Base-by-base conservation (phyloP, 1,139 yeast genomes). In the Saccharomycopsis hybrid region DNA sequence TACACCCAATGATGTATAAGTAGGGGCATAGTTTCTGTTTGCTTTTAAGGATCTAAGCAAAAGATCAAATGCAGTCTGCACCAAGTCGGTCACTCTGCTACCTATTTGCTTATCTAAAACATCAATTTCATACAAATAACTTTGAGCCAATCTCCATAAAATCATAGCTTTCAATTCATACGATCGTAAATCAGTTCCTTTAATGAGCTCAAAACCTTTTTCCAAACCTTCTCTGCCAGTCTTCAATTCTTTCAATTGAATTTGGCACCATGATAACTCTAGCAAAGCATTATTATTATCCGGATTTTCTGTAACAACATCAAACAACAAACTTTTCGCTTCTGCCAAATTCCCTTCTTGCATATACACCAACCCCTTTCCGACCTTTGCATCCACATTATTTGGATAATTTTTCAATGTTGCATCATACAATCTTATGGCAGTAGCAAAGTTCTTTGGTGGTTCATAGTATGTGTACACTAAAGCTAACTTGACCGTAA, bases 391-490 rank as follows among this genome's bases (percentile, higher is more conserved):
- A 46, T 73, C 73, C 3, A 74, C 67, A 58, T 81, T 78, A 1
- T 65, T 59, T 0, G 82, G 79, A 48, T 77, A 77, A 2, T 68
- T 67, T 2, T 59, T 59, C 32, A 87, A 69, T 5, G 89, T 78
- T 33, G 73, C 69, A 47, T 84, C 85, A 63, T 85, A 92, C 31
- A 89, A 66, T 45, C 78, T 78, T 43, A 85, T 63, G 0, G 98
- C 97, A 40, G 82, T 72, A 7, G 77, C 72, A 60, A 80, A 88
- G 64, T 90, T 85, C 63, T 88, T 88, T 4, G 97, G 98, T 0
- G 96, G 86, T 62, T 90, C 96, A 61, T 82, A 77, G 60, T 85
- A 84, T 0, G 95, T 87, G 60, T 88, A 86, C 0, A 85, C 76
- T 2, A 82, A 77, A 0, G 95, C 97, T 50, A 87, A 70, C 18